Evolutionary conservation across 2,329 filamentous ascomycete species (phyloP).

Genomic region (Fusarium miscanthi): DNA sequence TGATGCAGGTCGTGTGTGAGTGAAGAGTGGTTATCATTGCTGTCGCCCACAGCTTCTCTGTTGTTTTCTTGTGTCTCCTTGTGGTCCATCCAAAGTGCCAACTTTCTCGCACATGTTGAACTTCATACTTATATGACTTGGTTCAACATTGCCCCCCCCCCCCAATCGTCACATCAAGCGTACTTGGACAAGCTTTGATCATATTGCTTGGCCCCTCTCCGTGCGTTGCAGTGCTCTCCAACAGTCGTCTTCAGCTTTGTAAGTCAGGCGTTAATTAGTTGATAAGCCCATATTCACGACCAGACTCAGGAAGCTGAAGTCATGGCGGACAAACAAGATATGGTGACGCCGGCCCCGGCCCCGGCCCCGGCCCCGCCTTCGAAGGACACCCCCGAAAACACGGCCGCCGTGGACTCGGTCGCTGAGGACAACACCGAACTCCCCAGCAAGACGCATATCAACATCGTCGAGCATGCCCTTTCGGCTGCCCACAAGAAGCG

Average conservation of each 20-base stretch:
- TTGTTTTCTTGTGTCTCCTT: neutral
- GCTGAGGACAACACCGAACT: neutral
- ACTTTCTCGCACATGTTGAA: conserved; percentile 5
- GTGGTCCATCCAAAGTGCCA: conserved; percentile 2
- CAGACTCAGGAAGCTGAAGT: conserved; percentile 15
- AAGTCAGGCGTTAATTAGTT: neutral
- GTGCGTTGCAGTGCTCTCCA: neutral
- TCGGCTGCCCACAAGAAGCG: conserved; percentile 40
- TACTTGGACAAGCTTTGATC: neutral
- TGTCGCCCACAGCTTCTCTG: conserved; percentile 1
- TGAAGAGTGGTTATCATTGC: conserved; percentile 3
- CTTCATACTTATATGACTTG: conserved; percentile 2
- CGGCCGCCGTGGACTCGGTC: conserved; percentile 31
- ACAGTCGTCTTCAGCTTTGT: neutral
- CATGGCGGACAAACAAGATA: conserved; percentile 33
- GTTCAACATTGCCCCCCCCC: neutral
- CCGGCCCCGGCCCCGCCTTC: conserved; percentile 29
- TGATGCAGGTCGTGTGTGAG: conserved; percentile 9
- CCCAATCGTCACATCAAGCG: neutral
- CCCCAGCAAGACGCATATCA: conserved; percentile 31
- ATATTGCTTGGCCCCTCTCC: neutral
- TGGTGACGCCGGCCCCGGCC: conserved; percentile 28
- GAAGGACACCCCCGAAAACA: conserved; percentile 28
- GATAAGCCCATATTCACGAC: neutral
- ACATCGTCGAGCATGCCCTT: conserved; percentile 39